Base-by-base conservation (phyloP, 371 early-diverging fungal species). In the Mortierella sp. region DNA sequence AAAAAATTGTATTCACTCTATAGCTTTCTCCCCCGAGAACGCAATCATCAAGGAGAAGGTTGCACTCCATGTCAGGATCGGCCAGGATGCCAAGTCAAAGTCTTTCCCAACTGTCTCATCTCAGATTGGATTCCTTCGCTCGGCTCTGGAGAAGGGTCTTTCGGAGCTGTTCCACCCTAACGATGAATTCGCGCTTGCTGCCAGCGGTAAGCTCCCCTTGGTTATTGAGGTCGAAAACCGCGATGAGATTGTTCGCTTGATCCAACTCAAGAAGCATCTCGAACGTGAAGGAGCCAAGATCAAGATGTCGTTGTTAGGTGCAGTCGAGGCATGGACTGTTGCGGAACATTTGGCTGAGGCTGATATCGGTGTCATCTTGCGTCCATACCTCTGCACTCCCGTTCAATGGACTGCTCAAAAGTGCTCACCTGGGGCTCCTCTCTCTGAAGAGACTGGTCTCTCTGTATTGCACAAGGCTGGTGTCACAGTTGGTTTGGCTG, bases 211-310 rank as follows among this genome's bases (percentile, higher is more conserved):
- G 45, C 83, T 94, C 13, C 92, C 94, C 21, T 83, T 91, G 4
- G 85, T 92, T 4, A 82, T 90, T 13, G 69, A 85, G 36, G 88
- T 88, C 13, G 67, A 94, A 43, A 91, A 90, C 78, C 90, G 91
- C 65, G 93, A 92, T 76, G 93, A 93, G 75, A 94, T 94, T 64
- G 86, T 91, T 21, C 86, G 91, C n/a, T 11, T 94, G 3, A 86
- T 94, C 38, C 77, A 73, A 10, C 79, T 95, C 36, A 92, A 92
- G 76, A 67, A 87, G 28, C 62, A 83, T 1, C 74, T 85, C 40
- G 70, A 87, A 24, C 80, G 77, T 3, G 66, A 89, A 10, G 87
- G 86, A 22, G 85, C 88, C 52, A 71, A 86, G 50, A 76, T 89
- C 32, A 78, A 89, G 58, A 58, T 87, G 15, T 24, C 72, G 0